Evolutionary conservation across 441 rosid species (phyloP), one percentile per base, ranked within the genome.

Genomic region (Corymbia calophylla): DNA sequence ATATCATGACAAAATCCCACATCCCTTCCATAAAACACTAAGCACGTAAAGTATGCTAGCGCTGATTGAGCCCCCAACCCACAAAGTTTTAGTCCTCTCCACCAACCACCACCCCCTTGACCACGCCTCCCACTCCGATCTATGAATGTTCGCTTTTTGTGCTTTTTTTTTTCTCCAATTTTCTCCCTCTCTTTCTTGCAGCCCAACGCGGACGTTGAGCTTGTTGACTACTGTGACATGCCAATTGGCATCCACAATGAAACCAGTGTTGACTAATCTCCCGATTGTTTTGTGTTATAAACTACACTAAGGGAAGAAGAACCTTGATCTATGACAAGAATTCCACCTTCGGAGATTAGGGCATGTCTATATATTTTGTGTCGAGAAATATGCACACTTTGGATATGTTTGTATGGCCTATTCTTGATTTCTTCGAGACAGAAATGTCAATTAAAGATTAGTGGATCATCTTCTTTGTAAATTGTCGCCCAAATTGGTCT

Each of bases 361-460:
- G 55, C 16, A 53, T 53, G 14, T 27, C 31, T 27, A 27, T 27
- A 27, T 5, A 3, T 60, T 27, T 27, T 27, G 15, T 12, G 31
- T 60, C 7, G 66, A 5, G 16, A 27, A 60, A 60, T 60, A 60
- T 5, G 1, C 3, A 11, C 0, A 25, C 16, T 60, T 5, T 5
- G 31, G 66, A 60, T 60, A 10, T 5, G 31, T 60, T 60, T 60
- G 8, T 10, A 27, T 60, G 0, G 1, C 4, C 15, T 60, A 27
- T 60, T 60, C 66, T 60, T 27, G 66, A 2, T 27, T 27, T 60
- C 16, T 27, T 60, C 8, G 5, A 60, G 7, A 60, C 3, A 11
- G 27, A 60, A 60, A 60, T 60, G 16, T 60, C 1, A 58, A 0
- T 25, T 58, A 25, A 58, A 10, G n/a, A 25, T 58, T 58, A 58